Conservation (phyloP, 2,329 filamentous ascomycete genomes). For the Curvularia eragrostidis region DNA sequence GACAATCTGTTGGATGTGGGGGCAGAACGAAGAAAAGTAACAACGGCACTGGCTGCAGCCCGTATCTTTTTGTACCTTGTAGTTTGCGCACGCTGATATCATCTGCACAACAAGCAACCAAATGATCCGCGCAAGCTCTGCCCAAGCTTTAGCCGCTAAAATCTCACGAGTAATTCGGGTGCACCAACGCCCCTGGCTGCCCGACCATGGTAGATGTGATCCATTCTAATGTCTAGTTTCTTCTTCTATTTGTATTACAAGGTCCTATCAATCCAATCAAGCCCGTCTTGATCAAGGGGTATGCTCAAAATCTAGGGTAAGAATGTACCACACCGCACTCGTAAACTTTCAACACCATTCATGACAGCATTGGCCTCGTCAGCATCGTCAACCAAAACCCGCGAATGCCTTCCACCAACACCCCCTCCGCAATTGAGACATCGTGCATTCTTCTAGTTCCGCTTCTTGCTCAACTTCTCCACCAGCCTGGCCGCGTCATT, state of each 20-base stretch:
- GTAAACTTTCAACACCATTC: not conserved
- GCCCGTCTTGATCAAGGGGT: not conserved
- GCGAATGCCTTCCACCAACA: not conserved
- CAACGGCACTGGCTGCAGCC: not conserved
- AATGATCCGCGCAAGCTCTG: not conserved
- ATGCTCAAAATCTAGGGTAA: constrained; percentile 11
- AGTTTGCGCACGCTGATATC: not conserved
- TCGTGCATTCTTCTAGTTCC: constrained; percentile 26
- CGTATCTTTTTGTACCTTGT: not conserved
- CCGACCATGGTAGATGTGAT: not conserved
- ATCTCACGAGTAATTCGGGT: not conserved
- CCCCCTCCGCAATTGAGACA: not conserved
- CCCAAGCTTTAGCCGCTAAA: not conserved
- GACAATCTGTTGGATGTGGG: not conserved
- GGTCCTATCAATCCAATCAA: not conserved
- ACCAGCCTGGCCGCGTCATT: constrained; percentile 45
- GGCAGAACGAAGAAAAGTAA: not conserved
- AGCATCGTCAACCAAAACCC: not conserved
- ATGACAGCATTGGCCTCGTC: not conserved
- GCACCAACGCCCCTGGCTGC: not conserved
- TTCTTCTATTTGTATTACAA: constrained; percentile 11
- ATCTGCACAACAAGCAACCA: not conserved
- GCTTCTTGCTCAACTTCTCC: constrained; percentile 40
- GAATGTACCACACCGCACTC: not conserved
- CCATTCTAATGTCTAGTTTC: not conserved